Conservation (phyloP, 305 asterid genomes). For the Striga hermonthica region DNA sequence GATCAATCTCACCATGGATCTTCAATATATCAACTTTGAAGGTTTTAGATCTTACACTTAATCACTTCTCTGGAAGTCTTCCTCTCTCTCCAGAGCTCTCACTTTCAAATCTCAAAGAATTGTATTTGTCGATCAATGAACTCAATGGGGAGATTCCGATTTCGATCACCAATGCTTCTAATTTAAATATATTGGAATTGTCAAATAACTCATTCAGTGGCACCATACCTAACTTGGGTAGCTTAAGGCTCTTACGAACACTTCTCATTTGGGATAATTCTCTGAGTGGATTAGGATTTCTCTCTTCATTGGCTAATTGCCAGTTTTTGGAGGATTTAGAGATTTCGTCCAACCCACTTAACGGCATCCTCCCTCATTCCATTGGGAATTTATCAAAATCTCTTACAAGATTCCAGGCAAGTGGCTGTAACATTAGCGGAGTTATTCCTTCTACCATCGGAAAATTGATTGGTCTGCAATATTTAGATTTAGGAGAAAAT, state of each 20-base stretch:
- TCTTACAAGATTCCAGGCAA: background rate
- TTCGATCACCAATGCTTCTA: too few relatives aligned
- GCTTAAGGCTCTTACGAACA: background rate
- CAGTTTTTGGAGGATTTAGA: conserved; percentile 9
- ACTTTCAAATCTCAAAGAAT: conserved; percentile 28
- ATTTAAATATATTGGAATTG: too few relatives aligned
- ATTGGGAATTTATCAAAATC: conserved; percentile 31
- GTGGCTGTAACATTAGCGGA: conserved; percentile 30
- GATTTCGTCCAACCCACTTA: conserved; percentile 22
- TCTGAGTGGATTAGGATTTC: conserved; percentile 28
- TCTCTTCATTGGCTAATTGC: conserved; percentile 35
- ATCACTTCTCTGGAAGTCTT: conserved; percentile 33
- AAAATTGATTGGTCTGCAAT: conserved; percentile 23
- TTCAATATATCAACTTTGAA: conserved; percentile 40
- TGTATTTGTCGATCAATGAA: conserved; percentile 26
- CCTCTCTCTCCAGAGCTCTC: conserved; percentile 29
- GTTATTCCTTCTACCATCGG: conserved; percentile 31
- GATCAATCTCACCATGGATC: conserved; percentile 33
- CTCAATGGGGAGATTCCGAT: conserved; percentile 41
- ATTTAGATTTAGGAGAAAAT: background rate
- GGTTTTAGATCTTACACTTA: background rate
- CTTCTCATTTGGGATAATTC: conserved; percentile 24
- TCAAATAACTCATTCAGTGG: too few relatives aligned
- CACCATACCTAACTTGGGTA: conserved; percentile 32
- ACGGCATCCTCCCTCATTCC: conserved; percentile 27